These are phyloP conservation scores for Termitomyces sp. DNA, from an alignment of 1,284 basidiomycete species.

Conservation along the genomic window DNA sequence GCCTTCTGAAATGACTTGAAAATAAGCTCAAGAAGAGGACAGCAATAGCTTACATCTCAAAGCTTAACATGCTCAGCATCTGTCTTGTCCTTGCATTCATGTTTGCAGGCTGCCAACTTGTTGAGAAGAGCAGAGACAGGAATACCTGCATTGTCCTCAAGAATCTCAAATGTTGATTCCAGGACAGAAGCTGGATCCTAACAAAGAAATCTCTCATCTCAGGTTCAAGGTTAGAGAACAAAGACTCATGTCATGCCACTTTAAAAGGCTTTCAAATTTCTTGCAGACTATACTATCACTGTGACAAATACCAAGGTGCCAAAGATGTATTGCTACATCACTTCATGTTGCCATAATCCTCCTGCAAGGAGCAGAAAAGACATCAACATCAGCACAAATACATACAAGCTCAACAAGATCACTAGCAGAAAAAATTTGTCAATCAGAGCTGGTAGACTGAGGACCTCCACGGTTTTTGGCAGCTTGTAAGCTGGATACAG, in stretches of 20 bases:
- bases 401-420: background rate
- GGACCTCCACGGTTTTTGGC: background rate
- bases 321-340: background rate
- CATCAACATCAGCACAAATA: background rate
- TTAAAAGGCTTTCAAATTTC: no score
- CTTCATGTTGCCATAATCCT: background rate
- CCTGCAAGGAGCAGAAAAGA: background rate
- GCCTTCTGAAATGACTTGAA: background rate
- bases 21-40: background rate
- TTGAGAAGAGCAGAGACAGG: background rate
- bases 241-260: no score
- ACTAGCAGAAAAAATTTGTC: background rate
- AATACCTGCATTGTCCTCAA: background rate
- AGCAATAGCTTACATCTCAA: background rate
- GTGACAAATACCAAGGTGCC: background rate
- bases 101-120: background rate
- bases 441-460: background rate
- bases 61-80: background rate
- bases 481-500: background rate
- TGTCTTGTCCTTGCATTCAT: background rate
- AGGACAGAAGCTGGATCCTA: background rate
- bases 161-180: background rate
- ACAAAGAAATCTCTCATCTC: no score
- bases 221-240: no score
- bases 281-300: no score